Conservation (phyloP, 1,139 yeast genomes). For the Candida sanyaensis region DNA sequence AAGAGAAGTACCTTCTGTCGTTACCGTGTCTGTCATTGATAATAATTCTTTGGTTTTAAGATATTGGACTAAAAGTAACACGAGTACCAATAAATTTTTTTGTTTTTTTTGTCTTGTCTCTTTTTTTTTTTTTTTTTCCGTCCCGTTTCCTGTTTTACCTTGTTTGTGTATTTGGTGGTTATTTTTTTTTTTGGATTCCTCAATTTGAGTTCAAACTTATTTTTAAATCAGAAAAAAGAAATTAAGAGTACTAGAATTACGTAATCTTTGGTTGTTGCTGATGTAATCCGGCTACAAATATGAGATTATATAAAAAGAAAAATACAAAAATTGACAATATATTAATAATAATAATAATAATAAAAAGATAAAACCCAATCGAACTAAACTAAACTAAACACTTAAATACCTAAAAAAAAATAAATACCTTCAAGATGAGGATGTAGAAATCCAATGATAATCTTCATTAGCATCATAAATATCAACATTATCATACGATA, state of each 20-base stretch:
- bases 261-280: neutral
- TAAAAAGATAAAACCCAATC: neutral
- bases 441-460: conserved; percentile 24
- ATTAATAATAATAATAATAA: neutral
- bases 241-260: too few relatives aligned
- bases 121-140: too few relatives aligned
- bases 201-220: too few relatives aligned
- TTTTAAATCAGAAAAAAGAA: too few relatives aligned
- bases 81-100: too few relatives aligned
- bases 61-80: too few relatives aligned
- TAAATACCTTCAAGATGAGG: neutral
- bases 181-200: too few relatives aligned
- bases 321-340: neutral
- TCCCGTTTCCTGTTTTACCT: too few relatives aligned
- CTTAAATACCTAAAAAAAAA: neutral
- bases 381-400: neutral
- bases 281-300: neutral
- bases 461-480: conserved; percentile 16
- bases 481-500: neutral
- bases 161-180: too few relatives aligned
- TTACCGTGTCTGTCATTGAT: neutral
- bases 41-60: neutral
- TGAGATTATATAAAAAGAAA: too few relatives aligned
- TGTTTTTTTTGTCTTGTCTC: too few relatives aligned
- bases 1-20: neutral